phyloP scores from a whole-genome alignment of 805 yeast genomes.

The Lipomyces starkeyi region DNA sequence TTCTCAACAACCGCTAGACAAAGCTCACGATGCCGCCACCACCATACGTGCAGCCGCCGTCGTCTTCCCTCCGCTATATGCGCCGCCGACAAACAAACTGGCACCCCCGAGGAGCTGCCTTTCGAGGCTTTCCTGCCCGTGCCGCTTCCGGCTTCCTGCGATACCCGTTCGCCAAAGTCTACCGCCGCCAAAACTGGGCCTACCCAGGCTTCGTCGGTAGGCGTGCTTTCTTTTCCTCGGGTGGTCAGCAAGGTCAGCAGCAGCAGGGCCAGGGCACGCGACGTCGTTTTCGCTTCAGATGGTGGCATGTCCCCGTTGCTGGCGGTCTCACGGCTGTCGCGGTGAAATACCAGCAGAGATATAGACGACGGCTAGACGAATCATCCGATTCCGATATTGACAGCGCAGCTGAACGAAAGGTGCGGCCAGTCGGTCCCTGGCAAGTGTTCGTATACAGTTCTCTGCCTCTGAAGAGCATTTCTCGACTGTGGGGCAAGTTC shows the following conservation, averaged over 20 bases:
- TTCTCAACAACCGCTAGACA: background rate
- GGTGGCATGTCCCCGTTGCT: slow-evolving; percentile 39
- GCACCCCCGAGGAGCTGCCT: slow-evolving; percentile 25
- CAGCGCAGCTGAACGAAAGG: slow-evolving; percentile 30
- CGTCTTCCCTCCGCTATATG: slow-evolving; percentile 33
- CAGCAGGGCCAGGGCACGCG: slow-evolving; percentile 16
- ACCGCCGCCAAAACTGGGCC: slow-evolving; percentile 34
- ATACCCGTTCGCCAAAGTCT: slow-evolving; percentile 30
- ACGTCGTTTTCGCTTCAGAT: slow-evolving; percentile 29
- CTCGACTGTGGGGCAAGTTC: slow-evolving; percentile 93
- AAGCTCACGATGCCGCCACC: slow-evolving; percentile 37
- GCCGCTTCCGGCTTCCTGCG: slow-evolving; percentile 35
- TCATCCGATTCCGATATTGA: slow-evolving; percentile 1
- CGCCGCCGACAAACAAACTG: slow-evolving; percentile 32
- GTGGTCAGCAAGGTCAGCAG: slow-evolving; percentile 8
- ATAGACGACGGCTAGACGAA: slow-evolving; percentile 13
- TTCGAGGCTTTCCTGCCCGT: slow-evolving; percentile 28
- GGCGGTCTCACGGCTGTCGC: slow-evolving; percentile 35
- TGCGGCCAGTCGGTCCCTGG: slow-evolving; percentile 81
- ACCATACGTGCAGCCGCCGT: slow-evolving; percentile 37
- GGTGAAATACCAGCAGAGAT: slow-evolving; percentile 26
- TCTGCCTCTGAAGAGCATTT: slow-evolving; percentile 86
- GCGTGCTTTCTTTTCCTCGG: slow-evolving; percentile 22
- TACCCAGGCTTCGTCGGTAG: slow-evolving; percentile 30
- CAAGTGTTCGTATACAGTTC: slow-evolving; percentile 86